These are phyloP conservation scores for Erigeron philadelphicus DNA, from an alignment of 140 eudicot genomes.

Conservation along the genomic window DNA sequence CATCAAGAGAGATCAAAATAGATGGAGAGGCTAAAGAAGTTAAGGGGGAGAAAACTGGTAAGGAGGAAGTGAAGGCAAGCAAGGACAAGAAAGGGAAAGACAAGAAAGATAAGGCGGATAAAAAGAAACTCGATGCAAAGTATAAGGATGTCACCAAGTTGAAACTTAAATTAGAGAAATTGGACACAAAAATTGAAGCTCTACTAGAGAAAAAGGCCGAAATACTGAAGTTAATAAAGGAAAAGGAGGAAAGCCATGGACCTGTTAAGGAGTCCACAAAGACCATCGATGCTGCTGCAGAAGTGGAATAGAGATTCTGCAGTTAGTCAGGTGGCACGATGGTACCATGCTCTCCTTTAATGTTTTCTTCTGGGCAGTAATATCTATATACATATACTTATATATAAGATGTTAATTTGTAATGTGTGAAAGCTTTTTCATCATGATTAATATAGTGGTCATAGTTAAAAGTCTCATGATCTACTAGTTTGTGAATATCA, in stretches of 20 bases:
- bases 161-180: conserved; percentile 52
- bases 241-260: conserved; percentile 41
- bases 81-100: conserved; percentile 18
- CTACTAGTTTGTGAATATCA: not conserved
- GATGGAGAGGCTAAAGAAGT: conserved; percentile 28
- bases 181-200: conserved; percentile 54
- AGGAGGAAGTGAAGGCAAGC: conserved; percentile 11
- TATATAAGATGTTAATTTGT: not conserved
- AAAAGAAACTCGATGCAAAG: conserved; percentile 37
- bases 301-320: conserved; percentile 30
- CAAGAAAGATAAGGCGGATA: conserved; percentile 54
- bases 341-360: not conserved
- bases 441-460: conserved; percentile 19
- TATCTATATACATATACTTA: conserved; percentile 4
- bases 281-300: conserved; percentile 24
- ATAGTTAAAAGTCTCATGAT: conserved; percentile 6
- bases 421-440: conserved; percentile 4
- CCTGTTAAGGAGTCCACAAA: conserved; percentile 32
- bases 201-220: conserved; percentile 55
- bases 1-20: conserved; percentile 39
- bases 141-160: conserved; percentile 48
- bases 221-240: conserved; percentile 55
- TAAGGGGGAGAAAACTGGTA: conserved; percentile 27
- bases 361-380: conserved; percentile 15
- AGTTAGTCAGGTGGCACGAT: conserved; percentile 6